Percentiles rank a stretch among this genome's conserved stretches.
These are phyloP conservation scores for Plenodomus biglobosus DNA, from an alignment of 2,329 filamentous ascomycete species.

Conservation along the genomic window DNA sequence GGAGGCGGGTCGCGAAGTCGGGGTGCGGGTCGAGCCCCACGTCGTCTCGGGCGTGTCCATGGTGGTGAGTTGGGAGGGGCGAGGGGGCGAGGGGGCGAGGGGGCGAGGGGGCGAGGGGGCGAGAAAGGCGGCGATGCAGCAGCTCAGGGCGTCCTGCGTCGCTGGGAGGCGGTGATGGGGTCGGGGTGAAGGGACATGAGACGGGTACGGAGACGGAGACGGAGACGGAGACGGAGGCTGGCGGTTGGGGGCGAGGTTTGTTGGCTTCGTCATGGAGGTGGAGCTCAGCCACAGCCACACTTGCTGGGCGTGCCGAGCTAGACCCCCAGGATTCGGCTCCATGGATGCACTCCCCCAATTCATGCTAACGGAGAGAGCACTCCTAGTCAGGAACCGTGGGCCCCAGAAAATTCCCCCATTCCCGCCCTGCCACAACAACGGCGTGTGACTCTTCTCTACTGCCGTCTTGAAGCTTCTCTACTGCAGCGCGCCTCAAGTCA, in stretches of 20 bases:
- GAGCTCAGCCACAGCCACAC: slow-evolving; percentile 17
- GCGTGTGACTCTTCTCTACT: slow-evolving; percentile 24
- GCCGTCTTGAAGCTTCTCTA: slow-evolving; percentile 1
- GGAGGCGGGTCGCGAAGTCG: slow-evolving; percentile 43
- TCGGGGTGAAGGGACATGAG: background rate
- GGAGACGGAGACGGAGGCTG: slow-evolving; percentile 1
- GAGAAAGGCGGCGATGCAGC: background rate
- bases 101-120: slow-evolving; percentile 2
- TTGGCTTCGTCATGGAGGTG: slow-evolving; percentile 16
- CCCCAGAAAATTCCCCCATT: slow-evolving; percentile 18
- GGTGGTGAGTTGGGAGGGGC: slow-evolving; percentile 8
- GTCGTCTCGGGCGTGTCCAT: slow-evolving; percentile 41
- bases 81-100: slow-evolving; percentile 3
- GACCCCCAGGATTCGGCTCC: slow-evolving; percentile 4
- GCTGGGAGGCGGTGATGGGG: slow-evolving; percentile 3
- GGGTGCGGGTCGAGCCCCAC: slow-evolving; percentile 41
- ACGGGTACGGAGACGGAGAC: background rate
- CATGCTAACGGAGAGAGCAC: no score
- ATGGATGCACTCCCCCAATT: no score
- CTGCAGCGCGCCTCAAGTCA: slow-evolving; percentile 14
- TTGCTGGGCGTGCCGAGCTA: slow-evolving; percentile 6
- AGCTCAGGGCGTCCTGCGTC: slow-evolving; percentile 13
- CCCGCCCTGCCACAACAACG: slow-evolving; percentile 7
- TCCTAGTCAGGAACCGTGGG: slow-evolving; percentile 14
- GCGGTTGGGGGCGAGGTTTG: slow-evolving; percentile 1